Evolutionary conservation across 495 filamentous ascomycete genomes (phyloP), one percentile per base, ranked within the genome.

Genomic region (Hypoxylon rickii): DNA sequence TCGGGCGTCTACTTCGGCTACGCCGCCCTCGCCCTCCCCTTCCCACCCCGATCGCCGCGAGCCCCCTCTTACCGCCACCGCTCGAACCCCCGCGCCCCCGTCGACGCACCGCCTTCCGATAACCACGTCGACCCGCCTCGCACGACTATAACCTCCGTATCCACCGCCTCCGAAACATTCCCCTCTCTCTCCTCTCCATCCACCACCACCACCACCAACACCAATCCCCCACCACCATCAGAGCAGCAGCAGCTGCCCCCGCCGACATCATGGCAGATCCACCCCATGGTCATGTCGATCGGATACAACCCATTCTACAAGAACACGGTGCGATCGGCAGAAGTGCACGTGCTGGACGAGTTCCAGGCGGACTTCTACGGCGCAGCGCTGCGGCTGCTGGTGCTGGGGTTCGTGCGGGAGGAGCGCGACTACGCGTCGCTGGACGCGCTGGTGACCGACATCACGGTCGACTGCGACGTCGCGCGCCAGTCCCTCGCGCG

Each of bases 271-370:
- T 73, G 75, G 31, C 73, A 71, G 34, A 75, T 96, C 15, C 89
- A 86, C 70, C 89, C 89, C 0, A 95, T 96, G 76, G 93, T 96
- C 42, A 86, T 98, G 86, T 88, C 83, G 31, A 93, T 98, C 43
- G 92, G 93, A n/a, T 96, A 89, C 78, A 96, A 96, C 66, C 91
- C 92, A 0, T 95, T 90, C 71, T 96, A 95, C 75, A 92, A 90
- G 69, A 96, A 97, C 70, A 81, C 81, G 17, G 83, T 87, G 32
- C 80, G 89, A 15, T 87, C 82, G 32, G 89, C 93, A 61, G 94
- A 97, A 80, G 92, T 97, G 58, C 93, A 97, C 72, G 80, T 98
- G 49, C 79, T 98, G 74, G 86, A 89, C 73, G 60, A 52, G 52
- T 96, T 86, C 76, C 73, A 24, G 55, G 72, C 66, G 32, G 89